Conservation (phyloP, 345 rosid species). For the Excoecaria cochinchinensis region DNA sequence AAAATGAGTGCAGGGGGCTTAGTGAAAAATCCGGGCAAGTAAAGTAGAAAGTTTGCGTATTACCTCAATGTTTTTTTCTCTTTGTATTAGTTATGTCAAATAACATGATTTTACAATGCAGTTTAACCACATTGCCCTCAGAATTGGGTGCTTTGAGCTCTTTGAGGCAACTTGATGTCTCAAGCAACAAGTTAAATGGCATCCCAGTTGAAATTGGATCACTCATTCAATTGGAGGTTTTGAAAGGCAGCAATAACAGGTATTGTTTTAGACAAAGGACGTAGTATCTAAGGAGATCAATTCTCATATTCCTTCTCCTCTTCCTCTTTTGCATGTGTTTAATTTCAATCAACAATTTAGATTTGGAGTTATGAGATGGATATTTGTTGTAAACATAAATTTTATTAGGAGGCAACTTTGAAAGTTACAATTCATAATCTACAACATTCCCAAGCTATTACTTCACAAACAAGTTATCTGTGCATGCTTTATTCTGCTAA, state of each 20-base stretch:
- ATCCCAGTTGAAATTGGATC: constrained; percentile 68
- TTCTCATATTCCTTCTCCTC: background rate
- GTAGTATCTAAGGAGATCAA: background rate
- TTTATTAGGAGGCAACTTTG: background rate
- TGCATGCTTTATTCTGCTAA: background rate
- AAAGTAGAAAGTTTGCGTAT: no score
- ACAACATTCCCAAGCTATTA: background rate
- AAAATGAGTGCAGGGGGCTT: no score
- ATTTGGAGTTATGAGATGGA: background rate
- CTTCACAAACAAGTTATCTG: background rate
- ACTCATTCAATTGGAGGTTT: constrained; percentile 69
- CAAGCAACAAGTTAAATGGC: constrained; percentile 64
- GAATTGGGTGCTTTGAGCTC: constrained; percentile 55
- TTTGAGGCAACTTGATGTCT: constrained; percentile 63
- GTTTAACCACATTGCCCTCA: constrained; percentile 62
- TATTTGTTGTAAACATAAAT: background rate
- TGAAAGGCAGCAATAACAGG: constrained; percentile 81
- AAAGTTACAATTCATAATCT: background rate
- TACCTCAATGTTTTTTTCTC: background rate
- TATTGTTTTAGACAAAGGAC: constrained; percentile 16
- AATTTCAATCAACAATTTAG: background rate
- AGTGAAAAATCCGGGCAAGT: no score
- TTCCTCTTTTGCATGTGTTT: background rate
- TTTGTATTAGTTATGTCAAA: background rate
- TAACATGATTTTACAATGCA: constrained; percentile 36